Evolutionary conservation across 148 eudicot species (phyloP).

Genomic region (Nepenthes gracilis): DNA sequence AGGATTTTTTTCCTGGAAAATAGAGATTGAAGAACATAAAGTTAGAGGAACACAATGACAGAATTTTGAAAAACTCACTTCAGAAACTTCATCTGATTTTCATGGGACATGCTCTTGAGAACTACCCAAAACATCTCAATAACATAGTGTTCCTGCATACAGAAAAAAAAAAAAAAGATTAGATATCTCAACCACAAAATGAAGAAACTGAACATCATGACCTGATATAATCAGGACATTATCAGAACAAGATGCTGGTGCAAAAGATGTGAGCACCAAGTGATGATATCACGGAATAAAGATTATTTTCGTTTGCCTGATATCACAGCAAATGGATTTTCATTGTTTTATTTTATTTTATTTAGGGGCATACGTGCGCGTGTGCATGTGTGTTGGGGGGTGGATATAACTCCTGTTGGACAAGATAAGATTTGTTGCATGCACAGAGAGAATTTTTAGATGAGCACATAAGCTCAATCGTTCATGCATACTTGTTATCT

Average conservation of each 20-base stretch:
- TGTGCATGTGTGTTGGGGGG: too few relatives aligned
- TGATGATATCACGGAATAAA: too few relatives aligned
- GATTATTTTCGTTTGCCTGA: too few relatives aligned
- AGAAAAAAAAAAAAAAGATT: slow-evolving; percentile 5
- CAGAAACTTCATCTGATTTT: slow-evolving; percentile 76
- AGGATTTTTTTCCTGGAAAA: not conserved
- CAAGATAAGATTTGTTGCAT: too few relatives aligned
- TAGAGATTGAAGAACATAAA: not conserved
- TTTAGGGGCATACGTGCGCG: too few relatives aligned
- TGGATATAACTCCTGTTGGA: too few relatives aligned
- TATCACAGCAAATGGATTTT: too few relatives aligned
- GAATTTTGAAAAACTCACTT: slow-evolving; percentile 43
- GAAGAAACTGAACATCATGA: not conserved
- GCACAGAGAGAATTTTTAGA: too few relatives aligned
- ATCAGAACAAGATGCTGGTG: not conserved
- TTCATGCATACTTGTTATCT: too few relatives aligned
- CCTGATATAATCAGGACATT: not conserved
- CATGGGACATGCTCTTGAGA: slow-evolving; percentile 62
- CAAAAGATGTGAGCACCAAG: not conserved
- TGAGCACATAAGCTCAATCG: too few relatives aligned
- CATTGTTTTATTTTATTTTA: too few relatives aligned
- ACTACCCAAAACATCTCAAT: slow-evolving; percentile 93
- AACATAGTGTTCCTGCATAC: slow-evolving; percentile 84
- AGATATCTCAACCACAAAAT: not conserved
- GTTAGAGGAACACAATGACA: not conserved